These are phyloP conservation scores for Sisymbrium altissimum DNA, from an alignment of 345 rosid genomes.

Conservation along the genomic window DNA sequence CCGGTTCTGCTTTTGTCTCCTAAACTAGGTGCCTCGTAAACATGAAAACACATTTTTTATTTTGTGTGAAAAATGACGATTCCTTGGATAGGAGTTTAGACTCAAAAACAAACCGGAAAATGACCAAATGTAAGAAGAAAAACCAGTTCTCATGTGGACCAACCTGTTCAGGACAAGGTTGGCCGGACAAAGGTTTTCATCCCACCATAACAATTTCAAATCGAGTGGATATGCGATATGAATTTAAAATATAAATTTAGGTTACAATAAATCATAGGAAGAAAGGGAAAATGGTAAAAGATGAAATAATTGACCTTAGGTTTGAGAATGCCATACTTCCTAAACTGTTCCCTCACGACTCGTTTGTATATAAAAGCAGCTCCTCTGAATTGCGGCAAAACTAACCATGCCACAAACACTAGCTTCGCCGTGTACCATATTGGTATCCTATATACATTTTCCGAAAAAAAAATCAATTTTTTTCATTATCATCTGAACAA, in stretches of 20 bases:
- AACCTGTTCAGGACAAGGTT: neutral
- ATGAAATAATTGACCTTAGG: conserved; percentile 1
- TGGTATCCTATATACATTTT: conserved; percentile 55
- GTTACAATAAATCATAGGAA: neutral
- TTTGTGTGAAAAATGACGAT: neutral
- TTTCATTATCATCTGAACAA: neutral
- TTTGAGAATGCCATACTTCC: conserved; percentile 35
- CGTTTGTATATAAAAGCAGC: conserved; percentile 71
- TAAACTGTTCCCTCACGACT: conserved; percentile 52
- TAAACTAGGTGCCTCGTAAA: neutral
- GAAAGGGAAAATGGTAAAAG: neutral
- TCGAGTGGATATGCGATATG: neutral
- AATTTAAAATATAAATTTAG: neutral
- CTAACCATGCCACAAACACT: conserved; percentile 67
- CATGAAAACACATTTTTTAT: neutral
- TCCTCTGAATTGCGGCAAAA: conserved; percentile 64
- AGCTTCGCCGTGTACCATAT: conserved; percentile 75
- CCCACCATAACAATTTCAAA: neutral
- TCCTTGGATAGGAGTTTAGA: neutral
- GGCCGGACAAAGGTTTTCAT: neutral
- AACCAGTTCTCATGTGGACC: neutral
- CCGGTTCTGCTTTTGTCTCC: neutral
- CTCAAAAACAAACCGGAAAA: neutral
- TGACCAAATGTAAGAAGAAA: neutral
- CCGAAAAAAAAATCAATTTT: no score